A percentile compares a stretch with the other conserved stretches of the same genome.
phyloP scores from a whole-genome alignment of 306 rosid species.

The Prunus davidiana region DNA sequence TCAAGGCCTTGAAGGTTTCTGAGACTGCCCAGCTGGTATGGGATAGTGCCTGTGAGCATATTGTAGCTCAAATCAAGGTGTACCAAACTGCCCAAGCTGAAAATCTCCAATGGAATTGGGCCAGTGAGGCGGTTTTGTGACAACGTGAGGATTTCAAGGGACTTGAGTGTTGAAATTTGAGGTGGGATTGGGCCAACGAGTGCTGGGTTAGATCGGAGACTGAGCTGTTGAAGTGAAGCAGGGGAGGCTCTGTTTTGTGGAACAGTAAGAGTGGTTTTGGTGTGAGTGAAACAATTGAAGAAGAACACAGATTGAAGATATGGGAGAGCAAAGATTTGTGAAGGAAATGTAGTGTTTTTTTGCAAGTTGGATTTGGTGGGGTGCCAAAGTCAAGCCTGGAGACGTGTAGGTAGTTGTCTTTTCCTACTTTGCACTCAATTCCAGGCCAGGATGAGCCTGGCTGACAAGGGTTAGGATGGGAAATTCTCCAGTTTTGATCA shows the following conservation, averaged over 20 bases:
- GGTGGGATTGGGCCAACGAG: slow-evolving; percentile 43
- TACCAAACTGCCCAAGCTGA: slow-evolving; percentile 27
- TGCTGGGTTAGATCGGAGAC: slow-evolving; percentile 47
- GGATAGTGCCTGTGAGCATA: slow-evolving; percentile 34
- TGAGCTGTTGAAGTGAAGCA: slow-evolving; percentile 44
- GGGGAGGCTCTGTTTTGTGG: background rate
- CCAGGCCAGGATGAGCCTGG: slow-evolving; percentile 47
- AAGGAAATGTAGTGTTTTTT: slow-evolving; percentile 37
- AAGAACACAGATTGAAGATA: slow-evolving; percentile 47
- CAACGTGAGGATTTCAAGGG: slow-evolving; percentile 47
- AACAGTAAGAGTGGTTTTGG: slow-evolving; percentile 32
- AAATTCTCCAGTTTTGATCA: slow-evolving; percentile 41
- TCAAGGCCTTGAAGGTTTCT: slow-evolving; percentile 45
- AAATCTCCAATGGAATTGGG: slow-evolving; percentile 32
- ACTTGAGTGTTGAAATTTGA: slow-evolving; percentile 38
- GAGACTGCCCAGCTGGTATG: slow-evolving; percentile 39
- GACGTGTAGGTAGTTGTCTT: slow-evolving; percentile 31
- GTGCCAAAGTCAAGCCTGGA: slow-evolving; percentile 53
- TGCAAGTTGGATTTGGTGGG: slow-evolving; percentile 49
- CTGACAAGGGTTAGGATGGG: slow-evolving; percentile 44
- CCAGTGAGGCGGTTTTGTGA: slow-evolving; percentile 46
- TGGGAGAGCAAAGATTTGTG: slow-evolving; percentile 39
- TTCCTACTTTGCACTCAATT: slow-evolving; percentile 36
- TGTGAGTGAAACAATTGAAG: slow-evolving; percentile 43
- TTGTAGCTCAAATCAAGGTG: slow-evolving; percentile 60